Evolutionary conservation across 495 filamentous ascomycete genomes (phyloP), one percentile per base, ranked within the genome.

Genomic region (Clohesyomyces aquaticus): DNA sequence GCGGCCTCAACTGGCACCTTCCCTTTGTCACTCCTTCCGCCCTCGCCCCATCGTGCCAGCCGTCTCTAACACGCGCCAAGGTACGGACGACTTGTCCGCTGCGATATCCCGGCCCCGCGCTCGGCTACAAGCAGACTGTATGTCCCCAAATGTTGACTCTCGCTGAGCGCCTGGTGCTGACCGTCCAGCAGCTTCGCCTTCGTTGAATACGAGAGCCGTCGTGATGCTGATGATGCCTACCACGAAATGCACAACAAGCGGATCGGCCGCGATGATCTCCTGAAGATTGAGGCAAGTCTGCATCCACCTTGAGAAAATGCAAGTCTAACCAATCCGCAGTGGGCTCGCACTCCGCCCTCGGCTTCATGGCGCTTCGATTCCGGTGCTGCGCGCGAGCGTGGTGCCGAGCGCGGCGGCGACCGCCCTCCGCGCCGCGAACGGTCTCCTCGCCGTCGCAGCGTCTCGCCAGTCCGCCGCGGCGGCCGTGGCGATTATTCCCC

Each of bases 181-280:
- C 42, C 54, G 57, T 14, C 3, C 38, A 27, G 42, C 68, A 98
- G 94, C 61, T 99, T 99, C 76, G 94, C 94, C 18, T 99, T 99
- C 78, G 94, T 99, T 54, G 94, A 99, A 78, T 99, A 99, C 77
- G 94, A 99, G 80, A 96, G 91, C 77, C 91, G 94, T 70, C 95
- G 94, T 70, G 94, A 99, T 83, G 92, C 94, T 47, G 94, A 99
- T 79, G 94, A 99, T 83, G 94, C 94, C 29, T 99, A 99, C 74
- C 91, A 98, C 77, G 94, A 99, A 77, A 98, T 99, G 95, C 94
- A 99, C 76, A 97, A 97, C 80, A 96, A 96, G 85, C 91, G 94
- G 55, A 92, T 99, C 70, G 93, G 92, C 45, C 89, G 93, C 55
- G 94, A 99, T 75, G 94, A 99, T 68, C 76, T 96, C 48, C 75